Evolutionary conservation across 192 early-diverging fungal species (phyloP), one percentile per base, ranked within the genome.

Genomic region (Martensiomyces pterosporus): DNA sequence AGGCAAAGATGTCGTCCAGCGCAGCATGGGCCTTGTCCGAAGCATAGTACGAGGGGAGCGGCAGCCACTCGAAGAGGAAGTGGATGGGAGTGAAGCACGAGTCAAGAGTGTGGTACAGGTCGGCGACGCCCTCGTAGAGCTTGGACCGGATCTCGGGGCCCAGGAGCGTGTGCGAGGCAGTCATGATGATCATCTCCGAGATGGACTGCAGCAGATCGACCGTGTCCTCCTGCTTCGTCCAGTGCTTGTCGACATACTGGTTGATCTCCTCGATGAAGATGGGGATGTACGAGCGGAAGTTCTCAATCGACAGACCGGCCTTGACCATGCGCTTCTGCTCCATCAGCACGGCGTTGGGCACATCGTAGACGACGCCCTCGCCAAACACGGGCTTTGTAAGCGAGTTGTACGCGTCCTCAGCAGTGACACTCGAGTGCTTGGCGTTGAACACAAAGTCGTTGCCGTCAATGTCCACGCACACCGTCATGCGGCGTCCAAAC

Each of bases 271-370:
- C 72, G 24, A 81, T 75, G 44, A 97, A 84, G 57, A 92, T 84
- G 32, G 92, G 88, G 24, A 97, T 79, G 76, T 97, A 93, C 24
- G 82, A 61, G 43, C 86, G 79, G 74, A 98, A 90, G 56, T 83
- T 89, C 18, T 93, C 85, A 42, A 81, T 82, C 44, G 89, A 85
- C 56, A 98, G 78, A 35, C 88, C 85, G 44, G 90, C 83, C 80
- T 98, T 98, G 61, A 97, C 85, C 75, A 98, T 94, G 79, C 89
- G 92, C 80, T 98, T 98, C 76, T 98, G 95, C 76, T 98, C 92
- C 93, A 98, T 96, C 53, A 98, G 84, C 39, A 92, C 78, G 26
- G 80, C 53, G 71, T 96, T 93, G 21, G 82, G 83, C 36, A 90
- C 91, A 68, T 98, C 95, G 77, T 98, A 98, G 24, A 98, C 95